These are phyloP conservation scores for Pinus tabuliformis DNA, from an alignment of 75 land plant species.

Conservation along the genomic window DNA sequence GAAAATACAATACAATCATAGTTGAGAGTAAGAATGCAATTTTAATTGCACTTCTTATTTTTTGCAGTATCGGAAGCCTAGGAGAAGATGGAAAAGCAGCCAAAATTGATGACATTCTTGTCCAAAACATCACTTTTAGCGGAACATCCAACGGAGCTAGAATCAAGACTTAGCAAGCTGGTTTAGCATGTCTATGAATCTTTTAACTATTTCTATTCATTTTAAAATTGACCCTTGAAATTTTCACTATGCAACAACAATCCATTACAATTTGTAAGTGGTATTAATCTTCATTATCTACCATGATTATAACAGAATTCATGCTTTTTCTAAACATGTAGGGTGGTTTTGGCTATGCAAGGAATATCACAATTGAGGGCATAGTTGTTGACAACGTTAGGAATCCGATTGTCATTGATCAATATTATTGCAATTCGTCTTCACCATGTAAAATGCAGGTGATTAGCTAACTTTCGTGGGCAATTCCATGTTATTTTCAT, in stretches of 20 bases:
- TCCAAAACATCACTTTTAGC: slow-evolving; percentile 16
- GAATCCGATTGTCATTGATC: slow-evolving; percentile 75
- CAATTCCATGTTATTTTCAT: too few relatives aligned
- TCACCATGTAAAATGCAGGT: slow-evolving; percentile 11
- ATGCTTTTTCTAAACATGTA: neutral
- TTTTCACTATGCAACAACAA: too few relatives aligned
- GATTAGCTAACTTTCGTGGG: neutral
- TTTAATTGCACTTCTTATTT: neutral
- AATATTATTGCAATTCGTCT: slow-evolving; percentile 44
- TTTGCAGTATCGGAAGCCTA: slow-evolving; percentile 53
- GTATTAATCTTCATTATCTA: too few relatives aligned
- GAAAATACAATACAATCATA: neutral
- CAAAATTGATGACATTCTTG: slow-evolving; percentile 25
- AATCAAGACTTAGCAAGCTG: slow-evolving; percentile 68
- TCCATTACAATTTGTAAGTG: too few relatives aligned
- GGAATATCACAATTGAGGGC: slow-evolving; percentile 38
- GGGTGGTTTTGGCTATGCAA: slow-evolving; percentile 41
- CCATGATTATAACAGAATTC: too few relatives aligned
- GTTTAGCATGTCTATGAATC: too few relatives aligned
- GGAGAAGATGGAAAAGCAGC: slow-evolving; percentile 22
- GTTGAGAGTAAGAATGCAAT: neutral
- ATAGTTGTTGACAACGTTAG: slow-evolving; percentile 41
- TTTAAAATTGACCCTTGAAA: too few relatives aligned
- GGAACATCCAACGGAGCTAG: slow-evolving; percentile 46
- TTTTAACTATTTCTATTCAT: too few relatives aligned